Percentiles rank a stretch among this genome's conserved stretches.
Evolutionary conservation across 345 rosid genomes (phyloP).

Genomic region (Physaria fendleri): DNA sequence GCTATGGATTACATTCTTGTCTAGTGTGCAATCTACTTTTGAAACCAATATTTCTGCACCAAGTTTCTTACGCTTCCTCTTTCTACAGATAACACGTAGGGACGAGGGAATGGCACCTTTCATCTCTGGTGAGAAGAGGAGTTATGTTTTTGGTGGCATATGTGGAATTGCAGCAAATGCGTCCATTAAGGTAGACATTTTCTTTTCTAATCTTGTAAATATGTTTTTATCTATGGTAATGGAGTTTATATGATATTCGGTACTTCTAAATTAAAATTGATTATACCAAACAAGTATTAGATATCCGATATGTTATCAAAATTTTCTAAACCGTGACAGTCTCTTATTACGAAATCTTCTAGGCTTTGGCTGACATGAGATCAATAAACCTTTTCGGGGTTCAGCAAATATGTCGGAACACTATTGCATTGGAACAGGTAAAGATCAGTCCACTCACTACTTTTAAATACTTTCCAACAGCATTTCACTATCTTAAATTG

Average conservation of each 20-base stretch:
- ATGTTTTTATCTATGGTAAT: not conserved
- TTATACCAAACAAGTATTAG: not conserved
- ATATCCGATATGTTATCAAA: not conserved
- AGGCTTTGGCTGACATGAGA: slow-evolving; percentile 86
- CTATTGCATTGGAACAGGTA: slow-evolving; percentile 97
- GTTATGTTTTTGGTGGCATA: slow-evolving; percentile 94
- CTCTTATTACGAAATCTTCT: not conserved
- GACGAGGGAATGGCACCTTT: slow-evolving; percentile 96
- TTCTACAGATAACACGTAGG: slow-evolving; percentile 76
- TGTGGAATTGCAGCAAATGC: slow-evolving; percentile 80
- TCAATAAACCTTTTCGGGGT: slow-evolving; percentile 94
- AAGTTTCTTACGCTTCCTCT: not conserved
- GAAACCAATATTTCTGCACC: not conserved
- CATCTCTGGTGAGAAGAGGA: slow-evolving; percentile 59
- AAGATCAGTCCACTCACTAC: not conserved
- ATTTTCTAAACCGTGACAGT: slow-evolving; percentile 6
- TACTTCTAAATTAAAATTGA: not conserved
- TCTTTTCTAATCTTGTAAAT: not conserved
- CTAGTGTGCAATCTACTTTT: not conserved
- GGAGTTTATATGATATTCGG: not conserved
- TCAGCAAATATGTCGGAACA: slow-evolving; percentile 94
- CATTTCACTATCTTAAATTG: not conserved
- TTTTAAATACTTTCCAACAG: not conserved
- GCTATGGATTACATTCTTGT: not conserved
- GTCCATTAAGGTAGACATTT: slow-evolving; percentile 66